Evolutionary conservation across 2,329 filamentous ascomycete species (phyloP).

Genomic region (Fusarium sp.): DNA sequence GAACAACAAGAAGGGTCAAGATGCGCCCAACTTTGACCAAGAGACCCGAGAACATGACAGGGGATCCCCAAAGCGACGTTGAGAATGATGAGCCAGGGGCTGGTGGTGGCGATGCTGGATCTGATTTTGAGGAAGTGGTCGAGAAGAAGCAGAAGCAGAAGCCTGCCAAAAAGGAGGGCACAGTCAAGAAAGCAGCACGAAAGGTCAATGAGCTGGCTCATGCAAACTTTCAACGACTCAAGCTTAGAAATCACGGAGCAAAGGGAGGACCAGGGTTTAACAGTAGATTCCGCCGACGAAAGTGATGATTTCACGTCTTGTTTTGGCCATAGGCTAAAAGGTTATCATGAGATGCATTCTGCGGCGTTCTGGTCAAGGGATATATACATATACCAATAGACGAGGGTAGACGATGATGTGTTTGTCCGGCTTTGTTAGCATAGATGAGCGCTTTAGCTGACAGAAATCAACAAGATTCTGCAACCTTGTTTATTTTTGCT

Average conservation of each 20-base stretch:
- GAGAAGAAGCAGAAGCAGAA: conserved; percentile 41
- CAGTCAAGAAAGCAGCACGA: conserved; percentile 65
- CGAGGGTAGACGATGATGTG: conserved; percentile 5
- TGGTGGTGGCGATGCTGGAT: conserved; percentile 25
- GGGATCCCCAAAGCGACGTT: conserved; percentile 50
- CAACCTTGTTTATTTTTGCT: too few relatives aligned
- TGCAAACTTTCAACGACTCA: conserved; percentile 75
- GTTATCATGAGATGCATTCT: conserved; percentile 31
- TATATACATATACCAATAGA: conserved; percentile 37
- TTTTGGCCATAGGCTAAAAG: conserved; percentile 7
- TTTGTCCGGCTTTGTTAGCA: conserved; percentile 9
- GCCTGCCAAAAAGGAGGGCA: conserved; percentile 55
- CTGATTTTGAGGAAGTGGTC: conserved; percentile 43
- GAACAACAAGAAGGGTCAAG: conserved; percentile 77
- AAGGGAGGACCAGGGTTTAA: conserved; percentile 71
- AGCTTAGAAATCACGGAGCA: conserved; percentile 71
- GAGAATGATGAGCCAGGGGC: conserved; percentile 55
- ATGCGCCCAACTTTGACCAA: conserved; percentile 68
- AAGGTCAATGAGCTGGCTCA: conserved; percentile 75
- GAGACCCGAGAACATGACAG: conserved; percentile 58
- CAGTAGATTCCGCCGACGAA: conserved; percentile 69
- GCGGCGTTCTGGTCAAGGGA: conserved; percentile 33
- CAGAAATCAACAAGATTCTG: background rate
- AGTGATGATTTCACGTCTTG: conserved; percentile 35
- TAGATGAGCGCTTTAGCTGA: background rate